A percentile compares a stretch with the other conserved stretches of the same genome.
These are phyloP conservation scores for Anacardium occidentale DNA, from an alignment of 345 rosid species.

Conservation along the genomic window DNA sequence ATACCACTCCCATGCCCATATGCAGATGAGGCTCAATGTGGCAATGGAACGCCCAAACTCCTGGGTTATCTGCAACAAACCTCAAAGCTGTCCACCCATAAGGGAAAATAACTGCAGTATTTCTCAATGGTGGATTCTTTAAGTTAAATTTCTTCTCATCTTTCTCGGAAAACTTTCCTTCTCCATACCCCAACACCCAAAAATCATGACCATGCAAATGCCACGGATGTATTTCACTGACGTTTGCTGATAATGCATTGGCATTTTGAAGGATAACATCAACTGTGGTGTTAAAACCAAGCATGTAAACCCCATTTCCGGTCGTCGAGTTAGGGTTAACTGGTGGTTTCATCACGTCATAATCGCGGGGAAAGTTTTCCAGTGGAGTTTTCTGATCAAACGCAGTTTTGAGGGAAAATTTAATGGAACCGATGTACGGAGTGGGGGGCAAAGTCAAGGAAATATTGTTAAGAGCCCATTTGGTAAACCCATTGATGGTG, in stretches of 20 bases:
- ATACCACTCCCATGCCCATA: constrained; percentile 91
- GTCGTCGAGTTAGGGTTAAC: constrained; percentile 41
- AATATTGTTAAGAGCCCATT: constrained; percentile 77
- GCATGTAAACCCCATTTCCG: constrained; percentile 55
- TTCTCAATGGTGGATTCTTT: constrained; percentile 67
- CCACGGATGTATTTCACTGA: constrained; percentile 84
- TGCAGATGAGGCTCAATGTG: constrained; percentile 92
- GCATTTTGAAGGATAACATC: constrained; percentile 82
- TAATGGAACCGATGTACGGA: constrained; percentile 76
- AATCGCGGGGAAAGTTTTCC: constrained; percentile 30
- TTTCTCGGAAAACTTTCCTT: constrained; percentile 41
- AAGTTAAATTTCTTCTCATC: constrained; percentile 51
- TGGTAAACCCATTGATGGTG: constrained; percentile 41
- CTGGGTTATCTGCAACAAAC: constrained; percentile 75
- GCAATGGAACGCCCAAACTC: constrained; percentile 92
- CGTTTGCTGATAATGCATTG: constrained; percentile 33
- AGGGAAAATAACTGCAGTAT: constrained; percentile 64
- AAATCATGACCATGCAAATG: constrained; percentile 88
- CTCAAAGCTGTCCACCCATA: constrained; percentile 93
- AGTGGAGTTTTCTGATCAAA: constrained; percentile 51
- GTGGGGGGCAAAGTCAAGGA: constrained; percentile 60
- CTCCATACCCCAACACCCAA: constrained; percentile 82
- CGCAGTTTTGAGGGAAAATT: constrained; percentile 35
- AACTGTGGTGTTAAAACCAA: constrained; percentile 44
- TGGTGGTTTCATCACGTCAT: constrained; percentile 55